phyloP scores from a whole-genome alignment of 2,329 filamentous ascomycete genomes.

The Aspergillus neoniger region DNA sequence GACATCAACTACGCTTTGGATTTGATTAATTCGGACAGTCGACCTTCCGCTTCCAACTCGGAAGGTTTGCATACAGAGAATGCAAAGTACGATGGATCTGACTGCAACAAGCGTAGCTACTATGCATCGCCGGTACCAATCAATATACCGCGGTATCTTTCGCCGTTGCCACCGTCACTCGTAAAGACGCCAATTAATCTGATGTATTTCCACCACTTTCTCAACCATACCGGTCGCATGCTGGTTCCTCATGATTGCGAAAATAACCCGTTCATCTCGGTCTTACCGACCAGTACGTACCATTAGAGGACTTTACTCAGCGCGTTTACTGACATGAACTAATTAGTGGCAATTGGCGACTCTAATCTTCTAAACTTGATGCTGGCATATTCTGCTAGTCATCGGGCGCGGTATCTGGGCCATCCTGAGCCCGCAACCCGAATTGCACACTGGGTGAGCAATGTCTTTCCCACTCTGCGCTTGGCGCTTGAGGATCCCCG shows the following conservation, averaged over 20 bases:
- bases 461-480: constrained; percentile 68
- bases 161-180: constrained; percentile 58
- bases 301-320: not conserved
- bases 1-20: constrained; percentile 49
- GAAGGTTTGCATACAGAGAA: constrained; percentile 2
- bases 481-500: constrained; percentile 63
- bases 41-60: constrained; percentile 11
- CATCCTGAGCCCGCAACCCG: constrained; percentile 74
- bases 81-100: constrained; percentile 34
- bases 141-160: constrained; percentile 59
- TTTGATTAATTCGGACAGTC: constrained; percentile 23
- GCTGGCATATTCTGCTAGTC: constrained; percentile 80
- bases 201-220: constrained; percentile 71
- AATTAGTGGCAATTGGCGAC: constrained; percentile 47
- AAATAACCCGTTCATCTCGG: constrained; percentile 61
- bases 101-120: constrained; percentile 64
- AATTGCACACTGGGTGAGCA: constrained; percentile 77
- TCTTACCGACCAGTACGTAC: constrained; percentile 62
- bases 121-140: constrained; percentile 70
- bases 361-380: constrained; percentile 72
- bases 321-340: constrained; percentile 40
- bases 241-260: constrained; percentile 64
- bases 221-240: constrained; percentile 76
- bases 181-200: constrained; percentile 77
- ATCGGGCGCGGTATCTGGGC: constrained; percentile 72